These are phyloP conservation scores for Aspergillus caelatus DNA, from an alignment of 2,329 filamentous ascomycete species.

Conservation along the genomic window DNA sequence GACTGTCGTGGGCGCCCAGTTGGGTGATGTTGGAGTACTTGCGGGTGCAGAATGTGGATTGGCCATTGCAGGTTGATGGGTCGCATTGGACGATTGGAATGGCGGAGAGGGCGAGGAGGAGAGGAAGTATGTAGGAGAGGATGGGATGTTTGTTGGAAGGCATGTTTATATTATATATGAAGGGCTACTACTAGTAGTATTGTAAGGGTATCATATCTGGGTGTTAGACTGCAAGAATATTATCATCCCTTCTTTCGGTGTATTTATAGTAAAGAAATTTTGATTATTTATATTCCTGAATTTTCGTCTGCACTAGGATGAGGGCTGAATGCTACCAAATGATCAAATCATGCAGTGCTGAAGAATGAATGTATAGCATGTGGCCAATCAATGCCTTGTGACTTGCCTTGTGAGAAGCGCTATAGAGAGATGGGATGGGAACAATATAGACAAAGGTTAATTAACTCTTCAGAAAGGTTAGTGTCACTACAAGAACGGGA, in stretches of 20 bases:
- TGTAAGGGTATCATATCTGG: neutral
- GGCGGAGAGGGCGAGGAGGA: constrained; percentile 8
- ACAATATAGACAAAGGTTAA: neutral
- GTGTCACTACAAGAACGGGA: neutral
- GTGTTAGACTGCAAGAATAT: no score
- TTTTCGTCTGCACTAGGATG: neutral
- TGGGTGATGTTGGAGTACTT: constrained; percentile 64
- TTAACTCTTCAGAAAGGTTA: no score
- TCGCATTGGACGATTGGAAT: constrained; percentile 11
- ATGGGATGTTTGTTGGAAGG: neutral
- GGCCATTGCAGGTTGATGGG: constrained; percentile 58
- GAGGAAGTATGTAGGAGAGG: constrained; percentile 5
- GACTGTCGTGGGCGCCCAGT: constrained; percentile 66
- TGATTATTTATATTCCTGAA: neutral
- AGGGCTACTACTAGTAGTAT: neutral
- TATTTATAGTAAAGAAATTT: neutral
- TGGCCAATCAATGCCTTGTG: constrained; percentile 3
- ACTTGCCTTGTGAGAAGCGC: neutral
- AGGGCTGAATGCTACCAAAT: neutral
- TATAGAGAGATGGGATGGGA: neutral
- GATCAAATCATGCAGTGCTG: neutral
- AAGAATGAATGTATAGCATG: neutral
- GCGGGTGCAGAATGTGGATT: constrained; percentile 57
- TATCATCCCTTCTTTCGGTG: neutral
- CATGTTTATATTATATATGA: neutral